Evolutionary conservation across 1,284 basidiomycete species (phyloP).

Genomic region (Cutaneotrichosporon mucoides): DNA sequence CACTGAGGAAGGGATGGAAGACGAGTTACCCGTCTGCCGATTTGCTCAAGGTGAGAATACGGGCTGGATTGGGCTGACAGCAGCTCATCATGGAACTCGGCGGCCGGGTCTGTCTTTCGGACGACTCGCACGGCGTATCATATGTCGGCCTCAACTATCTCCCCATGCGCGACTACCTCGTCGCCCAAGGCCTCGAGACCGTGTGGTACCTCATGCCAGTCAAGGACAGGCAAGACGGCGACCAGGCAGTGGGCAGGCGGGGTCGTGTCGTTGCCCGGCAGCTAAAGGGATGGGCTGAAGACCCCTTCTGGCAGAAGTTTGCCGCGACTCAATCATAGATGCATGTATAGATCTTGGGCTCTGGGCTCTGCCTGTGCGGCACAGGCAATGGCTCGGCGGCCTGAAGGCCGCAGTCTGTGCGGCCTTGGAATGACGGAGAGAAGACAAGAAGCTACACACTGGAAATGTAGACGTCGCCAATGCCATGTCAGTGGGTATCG

Average conservation of each 20-base stretch:
- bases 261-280: slow-evolving; percentile 28
- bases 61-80: background rate
- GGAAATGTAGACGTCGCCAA: no score
- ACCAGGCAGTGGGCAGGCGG: slow-evolving; percentile 51
- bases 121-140: slow-evolving; percentile 89
- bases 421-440: no score
- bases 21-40: slow-evolving; percentile 78
- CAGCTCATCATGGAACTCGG: slow-evolving; percentile 64
- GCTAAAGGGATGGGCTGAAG: slow-evolving; percentile 22
- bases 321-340: background rate
- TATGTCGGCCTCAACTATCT: slow-evolving; percentile 84
- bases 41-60: slow-evolving; percentile 61
- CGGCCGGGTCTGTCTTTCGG: slow-evolving; percentile 81
- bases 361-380: no score
- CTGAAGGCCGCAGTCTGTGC: no score
- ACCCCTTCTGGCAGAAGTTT: slow-evolving; percentile 29
- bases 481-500: background rate
- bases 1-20: slow-evolving; percentile 85
- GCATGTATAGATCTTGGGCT: no score
- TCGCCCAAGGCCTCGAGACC: slow-evolving; percentile 58
- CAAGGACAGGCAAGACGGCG: slow-evolving; percentile 30
- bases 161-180: slow-evolving; percentile 65
- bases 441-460: background rate
- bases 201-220: slow-evolving; percentile 61
- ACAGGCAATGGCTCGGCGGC: no score